Conservation (phyloP, 108 stramenopile genomes). For the Skeletonema grethae region DNA sequence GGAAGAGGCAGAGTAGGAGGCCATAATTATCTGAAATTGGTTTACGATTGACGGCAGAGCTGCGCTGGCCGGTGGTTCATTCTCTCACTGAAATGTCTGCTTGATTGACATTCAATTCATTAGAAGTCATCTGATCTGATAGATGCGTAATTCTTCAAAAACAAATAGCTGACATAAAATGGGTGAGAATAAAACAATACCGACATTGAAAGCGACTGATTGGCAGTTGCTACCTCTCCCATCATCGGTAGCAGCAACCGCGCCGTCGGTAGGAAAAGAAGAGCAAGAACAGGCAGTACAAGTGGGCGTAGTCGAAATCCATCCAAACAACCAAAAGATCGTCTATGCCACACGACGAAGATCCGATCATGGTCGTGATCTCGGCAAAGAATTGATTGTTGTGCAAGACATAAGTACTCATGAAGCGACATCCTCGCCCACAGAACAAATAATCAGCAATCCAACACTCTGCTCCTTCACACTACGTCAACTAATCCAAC, state of each 20-base stretch:
- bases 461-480: conserved; percentile 15
- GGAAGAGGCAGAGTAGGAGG: no score
- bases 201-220: background rate
- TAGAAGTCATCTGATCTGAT: no score
- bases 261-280: background rate
- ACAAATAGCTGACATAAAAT: no score
- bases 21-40: no score
- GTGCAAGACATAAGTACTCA: conserved; percentile 37
- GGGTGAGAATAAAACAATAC: background rate
- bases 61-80: no score
- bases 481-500: conserved; percentile 18
- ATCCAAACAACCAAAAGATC: conserved; percentile 28
- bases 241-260: background rate
- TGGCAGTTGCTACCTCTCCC: background rate
- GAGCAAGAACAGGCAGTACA: conserved; percentile 12
- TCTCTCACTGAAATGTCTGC: no score
- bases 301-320: conserved; percentile 34
- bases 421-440: background rate
- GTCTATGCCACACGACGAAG: conserved; percentile 35
- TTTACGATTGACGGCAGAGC: no score
- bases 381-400: conserved; percentile 24
- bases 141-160: no score
- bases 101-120: no score
- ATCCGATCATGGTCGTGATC: conserved; percentile 16
- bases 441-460: background rate